A percentile compares a stretch with the other conserved stretches of the same genome.
These are phyloP conservation scores for Suhomyces wounanorum DNA, from an alignment of 1,139 yeast genomes.

Conservation along the genomic window DNA sequence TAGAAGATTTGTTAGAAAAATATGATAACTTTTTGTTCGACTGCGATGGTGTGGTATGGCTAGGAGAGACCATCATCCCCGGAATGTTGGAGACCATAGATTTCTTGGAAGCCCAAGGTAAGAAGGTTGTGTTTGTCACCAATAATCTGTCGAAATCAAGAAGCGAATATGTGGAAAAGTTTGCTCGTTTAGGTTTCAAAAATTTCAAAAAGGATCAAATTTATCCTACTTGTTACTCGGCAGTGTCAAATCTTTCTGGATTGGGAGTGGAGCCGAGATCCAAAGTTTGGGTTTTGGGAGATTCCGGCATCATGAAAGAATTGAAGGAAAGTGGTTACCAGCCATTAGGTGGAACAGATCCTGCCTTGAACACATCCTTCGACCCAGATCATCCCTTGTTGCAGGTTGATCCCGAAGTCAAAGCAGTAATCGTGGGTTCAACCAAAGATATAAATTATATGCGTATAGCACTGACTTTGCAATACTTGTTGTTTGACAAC, in stretches of 20 bases:
- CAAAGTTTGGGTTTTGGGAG: slow-evolving; percentile 87
- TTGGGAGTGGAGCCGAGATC: slow-evolving; percentile 28
- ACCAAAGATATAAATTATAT: slow-evolving; percentile 42
- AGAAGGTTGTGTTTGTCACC: slow-evolving; percentile 40
- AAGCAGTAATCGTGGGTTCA: slow-evolving; percentile 45
- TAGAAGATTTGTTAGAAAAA: slow-evolving; percentile 53
- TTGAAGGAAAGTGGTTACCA: slow-evolving; percentile 65
- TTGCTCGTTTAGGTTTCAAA: slow-evolving; percentile 34
- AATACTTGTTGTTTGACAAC: slow-evolving; percentile 37
- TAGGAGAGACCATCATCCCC: slow-evolving; percentile 74
- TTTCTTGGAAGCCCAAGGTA: slow-evolving; percentile 44
- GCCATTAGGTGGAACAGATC: slow-evolving; percentile 73
- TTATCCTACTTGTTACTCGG: slow-evolving; percentile 46
- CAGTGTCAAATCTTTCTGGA: slow-evolving; percentile 25
- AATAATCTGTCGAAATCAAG: slow-evolving; percentile 45
- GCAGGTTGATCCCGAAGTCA: slow-evolving; percentile 40
- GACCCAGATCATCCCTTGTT: slow-evolving; percentile 50
- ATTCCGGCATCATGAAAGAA: slow-evolving; percentile 77
- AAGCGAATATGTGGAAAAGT: slow-evolving; percentile 34
- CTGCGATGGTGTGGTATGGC: slow-evolving; percentile 95
- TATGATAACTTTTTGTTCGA: slow-evolving; percentile 88
- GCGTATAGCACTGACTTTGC: slow-evolving; percentile 42
- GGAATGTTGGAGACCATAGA: slow-evolving; percentile 67
- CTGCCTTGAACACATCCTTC: slow-evolving; percentile 31
- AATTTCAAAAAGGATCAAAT: slow-evolving; percentile 31